Evolutionary conservation across 140 eudicot genomes (phyloP).

Genomic region (Stevia rebaudiana): DNA sequence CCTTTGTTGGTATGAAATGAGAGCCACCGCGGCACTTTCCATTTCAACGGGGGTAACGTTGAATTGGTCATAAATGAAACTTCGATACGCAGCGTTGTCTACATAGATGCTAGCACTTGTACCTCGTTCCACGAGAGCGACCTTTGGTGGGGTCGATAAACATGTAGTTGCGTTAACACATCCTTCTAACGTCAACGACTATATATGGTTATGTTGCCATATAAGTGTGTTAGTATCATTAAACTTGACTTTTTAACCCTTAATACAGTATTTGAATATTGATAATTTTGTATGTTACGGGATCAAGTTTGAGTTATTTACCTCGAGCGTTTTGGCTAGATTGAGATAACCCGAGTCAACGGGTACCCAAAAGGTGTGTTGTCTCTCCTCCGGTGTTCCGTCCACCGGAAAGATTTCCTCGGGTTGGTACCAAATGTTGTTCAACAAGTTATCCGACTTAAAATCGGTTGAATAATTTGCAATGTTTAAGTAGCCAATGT

Average conservation of each 20-base stretch:
- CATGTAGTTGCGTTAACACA: constrained; percentile 27
- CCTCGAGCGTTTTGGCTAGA: constrained; percentile 32
- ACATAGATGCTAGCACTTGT: constrained; percentile 41
- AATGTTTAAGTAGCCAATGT: constrained; percentile 24
- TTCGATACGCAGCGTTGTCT: constrained; percentile 45
- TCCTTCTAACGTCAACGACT: constrained; percentile 22
- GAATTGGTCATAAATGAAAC: constrained; percentile 31
- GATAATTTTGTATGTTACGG: background rate
- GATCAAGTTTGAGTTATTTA: background rate
- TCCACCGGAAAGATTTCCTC: constrained; percentile 53
- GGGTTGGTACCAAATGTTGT: constrained; percentile 49
- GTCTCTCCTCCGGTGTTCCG: constrained; percentile 43
- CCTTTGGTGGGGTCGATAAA: constrained; percentile 28
- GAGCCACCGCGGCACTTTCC: constrained; percentile 55
- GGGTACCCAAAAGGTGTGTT: constrained; percentile 51
- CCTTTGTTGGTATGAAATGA: constrained; percentile 39
- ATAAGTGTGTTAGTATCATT: background rate
- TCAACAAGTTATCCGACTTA: constrained; percentile 23
- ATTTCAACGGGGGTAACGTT: constrained; percentile 33
- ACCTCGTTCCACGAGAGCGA: constrained; percentile 27
- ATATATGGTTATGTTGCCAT: constrained; percentile 1
- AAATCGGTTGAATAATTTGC: constrained; percentile 21
- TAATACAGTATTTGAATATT: too few species aligned
- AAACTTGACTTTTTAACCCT: background rate
- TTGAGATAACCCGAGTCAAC: constrained; percentile 24